Percentiles rank a stretch among this genome's conserved stretches.
phyloP scores from a whole-genome alignment of 2,329 filamentous ascomycete genomes.

The Drechslera avenae region DNA sequence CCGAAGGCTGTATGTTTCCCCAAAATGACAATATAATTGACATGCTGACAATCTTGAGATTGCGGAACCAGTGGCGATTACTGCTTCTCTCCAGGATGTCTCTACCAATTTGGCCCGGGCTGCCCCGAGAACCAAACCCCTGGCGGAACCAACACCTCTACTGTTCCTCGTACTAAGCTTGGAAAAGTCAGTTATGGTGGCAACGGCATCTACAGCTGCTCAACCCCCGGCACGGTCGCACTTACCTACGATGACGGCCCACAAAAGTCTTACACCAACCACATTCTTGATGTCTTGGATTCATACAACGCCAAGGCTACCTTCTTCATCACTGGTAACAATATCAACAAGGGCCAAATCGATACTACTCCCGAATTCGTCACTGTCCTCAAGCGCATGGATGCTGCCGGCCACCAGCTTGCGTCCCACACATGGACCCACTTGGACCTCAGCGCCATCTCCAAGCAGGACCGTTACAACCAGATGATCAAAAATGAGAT shows the following conservation, averaged over 20 bases:
- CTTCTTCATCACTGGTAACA: slow-evolving; percentile 68
- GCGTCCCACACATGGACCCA: slow-evolving; percentile 65
- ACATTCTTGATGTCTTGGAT: slow-evolving; percentile 55
- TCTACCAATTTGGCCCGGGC: slow-evolving; percentile 62
- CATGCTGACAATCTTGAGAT: slow-evolving; percentile 38
- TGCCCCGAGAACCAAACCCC: slow-evolving; percentile 60
- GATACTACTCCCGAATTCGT: slow-evolving; percentile 55
- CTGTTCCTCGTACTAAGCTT: slow-evolving; percentile 57
- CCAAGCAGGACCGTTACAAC: slow-evolving; percentile 51
- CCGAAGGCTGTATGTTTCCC: slow-evolving; percentile 34
- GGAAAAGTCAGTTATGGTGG: slow-evolving; percentile 63
- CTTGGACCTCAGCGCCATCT: slow-evolving; percentile 53
- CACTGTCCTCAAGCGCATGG: slow-evolving; percentile 60
- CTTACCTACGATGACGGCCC: slow-evolving; percentile 72
- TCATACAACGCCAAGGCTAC: slow-evolving; percentile 66
- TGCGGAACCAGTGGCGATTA: slow-evolving; percentile 61
- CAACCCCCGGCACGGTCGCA: slow-evolving; percentile 62
- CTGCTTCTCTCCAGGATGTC: slow-evolving; percentile 65
- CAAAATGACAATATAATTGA: background rate
- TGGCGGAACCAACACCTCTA: slow-evolving; percentile 59
- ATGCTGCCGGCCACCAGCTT: slow-evolving; percentile 63
- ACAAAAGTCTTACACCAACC: slow-evolving; percentile 62
- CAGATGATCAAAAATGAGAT: slow-evolving; percentile 61
- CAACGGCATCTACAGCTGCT: slow-evolving; percentile 61
- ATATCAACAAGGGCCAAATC: slow-evolving; percentile 61